These are phyloP conservation scores for Colletotrichum noveboracense DNA, from an alignment of 2,329 filamentous ascomycete genomes.

Conservation along the genomic window DNA sequence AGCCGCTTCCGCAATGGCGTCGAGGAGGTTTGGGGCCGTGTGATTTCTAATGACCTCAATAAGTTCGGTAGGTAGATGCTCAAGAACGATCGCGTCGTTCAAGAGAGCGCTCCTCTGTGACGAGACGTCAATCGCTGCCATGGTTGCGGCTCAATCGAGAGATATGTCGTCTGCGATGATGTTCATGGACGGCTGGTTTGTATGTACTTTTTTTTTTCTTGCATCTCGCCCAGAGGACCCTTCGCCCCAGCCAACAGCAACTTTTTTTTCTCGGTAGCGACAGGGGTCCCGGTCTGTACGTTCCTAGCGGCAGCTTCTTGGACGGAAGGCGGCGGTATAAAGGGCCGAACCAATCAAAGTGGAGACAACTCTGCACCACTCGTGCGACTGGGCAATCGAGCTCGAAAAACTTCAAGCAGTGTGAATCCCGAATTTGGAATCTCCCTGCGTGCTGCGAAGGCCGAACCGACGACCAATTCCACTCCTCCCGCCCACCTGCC, in stretches of 20 bases:
- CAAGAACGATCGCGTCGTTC: conserved; percentile 56
- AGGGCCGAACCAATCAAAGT: conserved; percentile 42
- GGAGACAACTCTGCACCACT: conserved; percentile 21
- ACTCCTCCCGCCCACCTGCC: background rate
- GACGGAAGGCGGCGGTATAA: conserved; percentile 35
- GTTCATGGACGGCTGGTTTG: conserved; percentile 12
- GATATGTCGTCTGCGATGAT: conserved; percentile 20
- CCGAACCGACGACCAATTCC: conserved; percentile 14
- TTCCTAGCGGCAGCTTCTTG: conserved; percentile 10
- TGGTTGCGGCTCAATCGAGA: conserved; percentile 35
- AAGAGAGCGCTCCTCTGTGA: conserved; percentile 61
- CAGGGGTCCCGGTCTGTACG: conserved; percentile 23
- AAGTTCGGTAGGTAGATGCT: conserved; percentile 73
- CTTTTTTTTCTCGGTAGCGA: conserved; percentile 38
- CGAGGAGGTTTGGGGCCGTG: conserved; percentile 70
- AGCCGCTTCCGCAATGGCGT: conserved; percentile 72
- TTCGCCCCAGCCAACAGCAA: conserved; percentile 26
- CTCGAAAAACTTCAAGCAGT: conserved; percentile 48
- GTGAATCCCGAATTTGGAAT: conserved; percentile 12
- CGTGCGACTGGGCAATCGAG: conserved; percentile 28
- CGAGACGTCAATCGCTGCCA: conserved; percentile 62
- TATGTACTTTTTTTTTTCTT: conserved; percentile 33
- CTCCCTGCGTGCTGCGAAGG: conserved; percentile 20
- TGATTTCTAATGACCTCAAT: conserved; percentile 69
- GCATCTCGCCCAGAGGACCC: conserved; percentile 13